Conservation (phyloP, 2,329 filamentous ascomycete species). For the Botrytis galanthina region DNA sequence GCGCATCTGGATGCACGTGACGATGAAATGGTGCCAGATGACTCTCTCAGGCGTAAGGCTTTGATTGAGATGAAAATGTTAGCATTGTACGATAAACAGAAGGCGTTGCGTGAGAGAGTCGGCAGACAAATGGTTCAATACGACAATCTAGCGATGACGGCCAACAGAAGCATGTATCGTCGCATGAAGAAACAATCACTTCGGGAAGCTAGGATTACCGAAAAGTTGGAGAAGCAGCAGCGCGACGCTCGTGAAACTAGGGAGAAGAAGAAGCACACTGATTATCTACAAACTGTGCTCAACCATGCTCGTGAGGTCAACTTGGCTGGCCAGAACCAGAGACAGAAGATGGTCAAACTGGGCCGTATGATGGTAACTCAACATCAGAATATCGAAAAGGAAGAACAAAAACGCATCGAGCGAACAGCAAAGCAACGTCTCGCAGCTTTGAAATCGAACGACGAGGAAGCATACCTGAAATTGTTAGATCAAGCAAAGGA, state of each 20-base stretch:
- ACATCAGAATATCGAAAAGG: slow-evolving; percentile 96
- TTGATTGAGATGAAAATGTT: slow-evolving; percentile 95
- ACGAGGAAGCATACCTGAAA: slow-evolving; percentile 98
- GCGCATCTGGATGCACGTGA: slow-evolving; percentile 78
- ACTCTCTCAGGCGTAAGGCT: slow-evolving; percentile 81
- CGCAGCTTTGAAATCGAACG: slow-evolving; percentile 96
- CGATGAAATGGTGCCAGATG: slow-evolving; percentile 70
- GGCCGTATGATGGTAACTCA: slow-evolving; percentile 85
- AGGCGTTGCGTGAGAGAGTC: slow-evolving; percentile 79
- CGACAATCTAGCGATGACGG: slow-evolving; percentile 95
- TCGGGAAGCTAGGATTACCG: slow-evolving; percentile 91
- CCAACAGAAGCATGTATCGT: slow-evolving; percentile 85
- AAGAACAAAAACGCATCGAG: slow-evolving; percentile 98
- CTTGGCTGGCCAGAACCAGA: slow-evolving; percentile 64
- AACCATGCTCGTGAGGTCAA: slow-evolving; percentile 78
- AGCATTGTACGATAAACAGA: slow-evolving; percentile 83
- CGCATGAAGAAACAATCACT: slow-evolving; percentile 97
- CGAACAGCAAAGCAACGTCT: slow-evolving; percentile 99
- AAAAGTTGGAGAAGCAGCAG: slow-evolving; percentile 99
- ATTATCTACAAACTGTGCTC: slow-evolving; percentile 85
- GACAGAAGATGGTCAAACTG: slow-evolving; percentile 77
- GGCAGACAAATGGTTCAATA: slow-evolving; percentile 91
- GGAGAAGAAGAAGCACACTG: slow-evolving; percentile 95
- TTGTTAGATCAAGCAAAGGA: slow-evolving; percentile 98
- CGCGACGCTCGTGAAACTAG: slow-evolving; percentile 92